phyloP scores from a whole-genome alignment of 352 stramenopile species.

The Thraustochytrium striatum region DNA sequence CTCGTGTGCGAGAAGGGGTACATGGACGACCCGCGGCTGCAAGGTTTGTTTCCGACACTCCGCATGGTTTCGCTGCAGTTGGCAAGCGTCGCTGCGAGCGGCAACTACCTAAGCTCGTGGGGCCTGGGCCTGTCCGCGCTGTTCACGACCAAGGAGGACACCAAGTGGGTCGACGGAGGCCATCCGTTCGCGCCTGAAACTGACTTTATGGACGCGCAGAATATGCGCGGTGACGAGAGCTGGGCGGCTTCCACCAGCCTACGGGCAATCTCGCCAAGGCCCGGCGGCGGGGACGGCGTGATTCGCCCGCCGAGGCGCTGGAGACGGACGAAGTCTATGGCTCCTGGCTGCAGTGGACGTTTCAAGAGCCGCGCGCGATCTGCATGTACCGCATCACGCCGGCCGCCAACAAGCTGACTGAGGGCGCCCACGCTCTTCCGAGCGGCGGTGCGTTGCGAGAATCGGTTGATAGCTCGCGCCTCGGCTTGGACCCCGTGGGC shows the following conservation, averaged over 20 bases:
- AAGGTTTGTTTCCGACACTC: background rate
- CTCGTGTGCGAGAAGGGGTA: constrained; percentile 25
- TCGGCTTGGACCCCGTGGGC: constrained; percentile 18
- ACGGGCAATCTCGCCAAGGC: too few species aligned
- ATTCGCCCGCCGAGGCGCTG: too few species aligned
- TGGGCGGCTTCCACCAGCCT: too few species aligned
- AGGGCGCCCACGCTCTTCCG: background rate
- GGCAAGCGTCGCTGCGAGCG: background rate
- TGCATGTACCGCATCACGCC: constrained; percentile 34
- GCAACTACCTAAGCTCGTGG: background rate
- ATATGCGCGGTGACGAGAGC: too few species aligned
- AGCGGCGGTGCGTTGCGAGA: background rate
- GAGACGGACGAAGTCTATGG: too few species aligned
- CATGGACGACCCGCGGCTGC: background rate
- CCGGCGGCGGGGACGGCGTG: too few species aligned
- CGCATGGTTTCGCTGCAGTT: background rate
- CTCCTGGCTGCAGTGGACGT: constrained; percentile 21
- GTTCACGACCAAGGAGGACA: background rate
- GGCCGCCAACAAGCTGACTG: background rate
- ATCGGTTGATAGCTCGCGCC: background rate
- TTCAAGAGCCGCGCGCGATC: background rate
- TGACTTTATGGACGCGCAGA: too few species aligned
- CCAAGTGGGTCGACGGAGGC: constrained; percentile 29
- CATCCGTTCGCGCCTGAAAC: too few species aligned
- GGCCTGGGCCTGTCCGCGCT: background rate